These are phyloP conservation scores for Stagonosporopsis rhizophila DNA, from an alignment of 2,329 filamentous ascomycete species.

Conservation along the genomic window DNA sequence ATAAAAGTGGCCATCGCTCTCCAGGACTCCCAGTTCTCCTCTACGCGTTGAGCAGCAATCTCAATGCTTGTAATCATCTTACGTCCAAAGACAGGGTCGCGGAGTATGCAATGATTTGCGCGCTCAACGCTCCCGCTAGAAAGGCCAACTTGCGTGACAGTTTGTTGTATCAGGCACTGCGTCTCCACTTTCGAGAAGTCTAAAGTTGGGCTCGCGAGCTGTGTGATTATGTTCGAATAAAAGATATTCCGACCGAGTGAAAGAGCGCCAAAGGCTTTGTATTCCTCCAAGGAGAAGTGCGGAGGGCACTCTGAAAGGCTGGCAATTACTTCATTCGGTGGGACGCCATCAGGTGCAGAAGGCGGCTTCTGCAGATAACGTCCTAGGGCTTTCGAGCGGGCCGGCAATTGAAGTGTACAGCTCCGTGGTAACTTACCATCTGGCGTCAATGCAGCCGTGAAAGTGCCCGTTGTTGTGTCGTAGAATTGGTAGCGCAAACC, in stretches of 20 bases:
- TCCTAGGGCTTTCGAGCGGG: constrained; percentile 45
- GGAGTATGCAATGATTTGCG: constrained; percentile 48
- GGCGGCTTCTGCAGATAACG: constrained; percentile 51
- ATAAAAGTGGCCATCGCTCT: constrained; percentile 52
- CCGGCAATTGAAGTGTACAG: constrained; percentile 55
- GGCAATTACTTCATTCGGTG: constrained; percentile 60
- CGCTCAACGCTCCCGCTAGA: constrained; percentile 30
- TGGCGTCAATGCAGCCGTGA: constrained; percentile 16
- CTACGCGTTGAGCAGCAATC: constrained; percentile 11
- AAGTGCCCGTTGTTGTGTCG: constrained; percentile 27
- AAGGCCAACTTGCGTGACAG: constrained; percentile 58
- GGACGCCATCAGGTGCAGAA: constrained; percentile 29
- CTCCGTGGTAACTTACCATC: constrained; percentile 26
- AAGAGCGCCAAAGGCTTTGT: constrained; percentile 58
- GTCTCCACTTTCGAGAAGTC: constrained; percentile 61
- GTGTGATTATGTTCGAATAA: constrained; percentile 63
- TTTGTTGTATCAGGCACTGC: constrained; percentile 58
- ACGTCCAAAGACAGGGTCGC: constrained; percentile 44
- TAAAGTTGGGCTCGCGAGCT: constrained; percentile 57
- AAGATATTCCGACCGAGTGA: constrained; percentile 58
- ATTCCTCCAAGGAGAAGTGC: constrained; percentile 61
- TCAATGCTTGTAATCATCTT: constrained; percentile 28
- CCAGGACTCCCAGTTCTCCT: constrained; percentile 49
- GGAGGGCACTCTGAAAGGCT: constrained; percentile 52
- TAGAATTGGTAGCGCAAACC: constrained; percentile 51